Evolutionary conservation across 2,329 filamentous ascomycete species (phyloP).

Genomic region (Colletotrichum horii): DNA sequence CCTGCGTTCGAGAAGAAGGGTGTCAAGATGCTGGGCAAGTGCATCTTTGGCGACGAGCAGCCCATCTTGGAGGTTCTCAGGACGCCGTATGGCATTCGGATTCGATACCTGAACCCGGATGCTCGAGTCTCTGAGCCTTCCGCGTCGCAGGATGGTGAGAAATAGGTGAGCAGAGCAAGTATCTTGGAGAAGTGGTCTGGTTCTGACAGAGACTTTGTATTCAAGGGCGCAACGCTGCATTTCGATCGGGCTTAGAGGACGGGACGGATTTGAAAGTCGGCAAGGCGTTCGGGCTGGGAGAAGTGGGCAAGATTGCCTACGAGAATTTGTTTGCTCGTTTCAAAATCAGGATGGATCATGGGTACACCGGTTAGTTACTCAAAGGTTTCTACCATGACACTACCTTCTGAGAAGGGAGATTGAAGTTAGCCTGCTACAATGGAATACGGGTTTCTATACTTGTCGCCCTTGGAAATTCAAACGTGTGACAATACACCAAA

Average conservation of each 20-base stretch:
- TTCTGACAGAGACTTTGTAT: neutral
- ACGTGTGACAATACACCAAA: neutral
- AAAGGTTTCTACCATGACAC: neutral
- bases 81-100: neutral
- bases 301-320: neutral
- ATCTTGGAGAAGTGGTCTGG: neutral
- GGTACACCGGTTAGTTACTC: neutral
- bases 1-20: neutral
- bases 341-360: neutral
- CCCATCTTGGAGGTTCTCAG: neutral
- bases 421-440: neutral
- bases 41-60: neutral
- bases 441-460: neutral
- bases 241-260: neutral
- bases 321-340: neutral
- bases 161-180: neutral
- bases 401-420: neutral
- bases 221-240: neutral
- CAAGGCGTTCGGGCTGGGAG: neutral
- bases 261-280: neutral
- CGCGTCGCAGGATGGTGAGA: neutral
- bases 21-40: neutral
- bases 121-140: neutral
- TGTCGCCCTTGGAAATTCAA: neutral
- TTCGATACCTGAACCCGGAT: neutral